A percentile compares a stretch with the other conserved stretches of the same genome.
Evolutionary conservation across 148 eudicot species (phyloP).

Genomic region (Bassia scoparia): DNA sequence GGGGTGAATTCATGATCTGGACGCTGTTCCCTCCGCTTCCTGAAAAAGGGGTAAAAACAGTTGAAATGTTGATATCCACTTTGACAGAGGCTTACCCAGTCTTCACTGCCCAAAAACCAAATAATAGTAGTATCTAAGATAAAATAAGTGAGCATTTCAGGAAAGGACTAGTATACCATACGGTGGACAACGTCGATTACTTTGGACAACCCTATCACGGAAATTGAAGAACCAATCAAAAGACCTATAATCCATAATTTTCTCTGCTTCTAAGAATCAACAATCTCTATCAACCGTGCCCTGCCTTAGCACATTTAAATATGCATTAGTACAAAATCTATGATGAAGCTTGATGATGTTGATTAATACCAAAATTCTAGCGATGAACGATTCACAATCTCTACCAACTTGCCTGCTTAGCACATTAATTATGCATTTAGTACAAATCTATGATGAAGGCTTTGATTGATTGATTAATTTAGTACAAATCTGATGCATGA

Average conservation of each 20-base stretch:
- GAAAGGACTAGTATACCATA: constrained; percentile 20
- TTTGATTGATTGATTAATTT: too few species aligned
- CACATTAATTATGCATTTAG: constrained; percentile 1
- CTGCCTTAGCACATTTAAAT: too few species aligned
- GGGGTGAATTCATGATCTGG: constrained; percentile 26
- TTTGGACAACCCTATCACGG: constrained; percentile 35
- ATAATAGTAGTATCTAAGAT: neutral
- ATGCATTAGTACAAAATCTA: too few species aligned
- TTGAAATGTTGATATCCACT: constrained; percentile 1
- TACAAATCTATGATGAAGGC: too few species aligned
- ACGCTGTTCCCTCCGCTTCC: constrained; percentile 11
- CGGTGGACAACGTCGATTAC: constrained; percentile 32
- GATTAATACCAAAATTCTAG: too few species aligned
- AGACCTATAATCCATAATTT: constrained; percentile 50
- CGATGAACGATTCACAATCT: constrained; percentile 49
- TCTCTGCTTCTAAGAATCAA: constrained; percentile 45
- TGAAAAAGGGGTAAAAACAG: constrained; percentile 11
- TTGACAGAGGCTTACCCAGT: too few species aligned
- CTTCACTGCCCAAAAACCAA: neutral
- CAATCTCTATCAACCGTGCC: constrained; percentile 44
- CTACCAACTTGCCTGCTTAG: constrained; percentile 40
- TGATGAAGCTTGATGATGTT: too few species aligned
- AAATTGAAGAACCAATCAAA: constrained; percentile 46
- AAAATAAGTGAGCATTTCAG: neutral
- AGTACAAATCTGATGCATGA: constrained; percentile 1